Evolutionary conservation across 2,329 filamentous ascomycete genomes (phyloP).

Genomic region (Aspergillus sp.): DNA sequence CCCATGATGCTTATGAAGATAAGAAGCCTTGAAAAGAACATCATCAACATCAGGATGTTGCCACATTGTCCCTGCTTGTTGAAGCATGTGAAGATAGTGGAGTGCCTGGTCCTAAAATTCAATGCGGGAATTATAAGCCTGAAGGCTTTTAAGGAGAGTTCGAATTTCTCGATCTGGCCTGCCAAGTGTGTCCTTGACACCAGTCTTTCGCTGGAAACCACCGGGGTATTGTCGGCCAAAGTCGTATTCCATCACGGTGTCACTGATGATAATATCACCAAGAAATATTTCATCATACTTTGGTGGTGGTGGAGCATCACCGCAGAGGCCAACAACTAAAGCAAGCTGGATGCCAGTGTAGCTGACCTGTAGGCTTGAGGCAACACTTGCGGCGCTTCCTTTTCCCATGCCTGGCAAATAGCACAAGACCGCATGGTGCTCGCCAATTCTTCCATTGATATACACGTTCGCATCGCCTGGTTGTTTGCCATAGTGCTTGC

Average conservation of each 20-base stretch:
- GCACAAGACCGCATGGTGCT: constrained; percentile 10
- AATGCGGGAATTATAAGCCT: too few species aligned
- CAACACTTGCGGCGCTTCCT: constrained; percentile 6
- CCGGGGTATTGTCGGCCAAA: constrained; percentile 8
- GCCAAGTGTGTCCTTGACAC: constrained; percentile 5
- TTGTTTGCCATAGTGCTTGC: neutral
- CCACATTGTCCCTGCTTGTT: too few species aligned
- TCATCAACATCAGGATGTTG: too few species aligned
- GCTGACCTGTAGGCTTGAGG: constrained; percentile 7
- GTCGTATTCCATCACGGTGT: constrained; percentile 16
- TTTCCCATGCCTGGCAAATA: constrained; percentile 7
- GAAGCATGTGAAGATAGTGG: too few species aligned
- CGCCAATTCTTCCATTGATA: constrained; percentile 7
- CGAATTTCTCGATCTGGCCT: constrained; percentile 1
- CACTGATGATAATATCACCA: constrained; percentile 23
- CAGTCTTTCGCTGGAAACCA: constrained; percentile 4
- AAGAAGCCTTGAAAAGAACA: too few species aligned
- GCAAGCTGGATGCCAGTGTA: constrained; percentile 13
- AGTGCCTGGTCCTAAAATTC: too few species aligned
- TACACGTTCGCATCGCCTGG: constrained; percentile 6
- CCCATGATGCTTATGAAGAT: too few species aligned
- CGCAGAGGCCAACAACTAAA: constrained; percentile 16
- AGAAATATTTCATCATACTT: constrained; percentile 12
- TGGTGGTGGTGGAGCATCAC: constrained; percentile 8
- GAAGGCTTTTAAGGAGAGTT: too few species aligned